These are phyloP conservation scores for Apostasia shenzhenica DNA, from an alignment of 106 monocot species.

Conservation along the genomic window DNA sequence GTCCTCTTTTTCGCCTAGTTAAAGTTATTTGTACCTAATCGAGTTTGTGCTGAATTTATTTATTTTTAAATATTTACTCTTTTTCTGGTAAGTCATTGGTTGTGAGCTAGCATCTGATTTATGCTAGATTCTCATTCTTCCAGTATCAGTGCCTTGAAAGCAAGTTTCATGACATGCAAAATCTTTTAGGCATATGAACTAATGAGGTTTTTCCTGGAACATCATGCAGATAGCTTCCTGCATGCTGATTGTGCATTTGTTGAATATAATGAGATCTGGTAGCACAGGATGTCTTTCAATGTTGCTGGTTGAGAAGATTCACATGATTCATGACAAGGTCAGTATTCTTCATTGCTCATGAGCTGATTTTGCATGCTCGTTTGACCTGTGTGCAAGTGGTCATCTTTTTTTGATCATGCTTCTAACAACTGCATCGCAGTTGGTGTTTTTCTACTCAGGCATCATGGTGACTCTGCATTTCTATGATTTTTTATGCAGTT, in stretches of 20 bases:
- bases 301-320: conserved; percentile 55
- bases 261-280: conserved; percentile 38
- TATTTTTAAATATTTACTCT: too few species aligned
- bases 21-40: too few species aligned
- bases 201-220: background rate
- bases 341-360: background rate
- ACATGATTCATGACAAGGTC: conserved; percentile 38
- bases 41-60: too few species aligned
- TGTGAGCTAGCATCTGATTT: too few species aligned
- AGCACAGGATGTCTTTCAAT: conserved; percentile 58
- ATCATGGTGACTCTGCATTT: background rate
- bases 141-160: too few species aligned
- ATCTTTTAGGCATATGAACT: background rate
- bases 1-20: too few species aligned
- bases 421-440: background rate
- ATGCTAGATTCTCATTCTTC: too few species aligned
- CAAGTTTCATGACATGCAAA: background rate
- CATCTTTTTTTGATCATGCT: too few species aligned
- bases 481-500: conserved; percentile 33
- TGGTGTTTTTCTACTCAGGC: background rate
- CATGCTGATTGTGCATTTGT: conserved; percentile 54
- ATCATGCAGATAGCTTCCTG: conserved; percentile 43
- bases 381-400: too few species aligned
- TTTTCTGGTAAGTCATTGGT: too few species aligned
- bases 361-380: background rate